Evolutionary conservation across 345 rosid species (phyloP), one percentile per base, ranked within the genome.

Genomic region (Lepidium didymum): DNA sequence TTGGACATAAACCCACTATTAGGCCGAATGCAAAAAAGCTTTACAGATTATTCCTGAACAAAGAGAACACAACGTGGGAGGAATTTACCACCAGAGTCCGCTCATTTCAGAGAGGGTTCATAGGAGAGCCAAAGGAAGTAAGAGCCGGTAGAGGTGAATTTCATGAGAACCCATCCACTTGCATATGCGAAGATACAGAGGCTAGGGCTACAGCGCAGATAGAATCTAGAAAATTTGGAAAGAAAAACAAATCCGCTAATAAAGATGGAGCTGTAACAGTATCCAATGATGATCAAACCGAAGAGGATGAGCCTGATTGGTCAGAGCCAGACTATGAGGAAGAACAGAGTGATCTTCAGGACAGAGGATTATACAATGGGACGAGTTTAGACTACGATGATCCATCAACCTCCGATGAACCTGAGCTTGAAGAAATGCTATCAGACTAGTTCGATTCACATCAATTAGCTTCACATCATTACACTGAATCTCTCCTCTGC

Each of bases 101-200:
- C 53, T 77, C 81, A 41, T 84, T 76, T 12, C 99, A 94, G 73
- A 80, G 88, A 81, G 97, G 96, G 56, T 94, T 94, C 76, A 89
- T 94, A 96, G 97, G 99, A 64, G 93, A 82, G 76, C 99, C 99
- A 47, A 93, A 86, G 61, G 97, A 93, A 73, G 89, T 84, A 41
- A 86, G 96, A 82, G 83, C 96, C 0, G 97, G 98, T 55, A 87
- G 97, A 79, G 99, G 99, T 40, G 97, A 88, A 68, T 93, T 93
- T 78, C 97, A 91, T 43, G 99, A 93, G 87, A 93, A 93, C 67
- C 99, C 99, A 15, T 81, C 96, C 12, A 51, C 91, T 25, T 93
- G 98, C 82, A 85, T 93, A 56, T 93, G 98, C 52, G 91, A 88
- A 80, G 92, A 87, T 74, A 69, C 87, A 35, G 84, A 79, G 62